These are phyloP conservation scores for Lachnum nothofagi DNA, from an alignment of 2,329 filamentous ascomycete genomes.

Conservation along the genomic window DNA sequence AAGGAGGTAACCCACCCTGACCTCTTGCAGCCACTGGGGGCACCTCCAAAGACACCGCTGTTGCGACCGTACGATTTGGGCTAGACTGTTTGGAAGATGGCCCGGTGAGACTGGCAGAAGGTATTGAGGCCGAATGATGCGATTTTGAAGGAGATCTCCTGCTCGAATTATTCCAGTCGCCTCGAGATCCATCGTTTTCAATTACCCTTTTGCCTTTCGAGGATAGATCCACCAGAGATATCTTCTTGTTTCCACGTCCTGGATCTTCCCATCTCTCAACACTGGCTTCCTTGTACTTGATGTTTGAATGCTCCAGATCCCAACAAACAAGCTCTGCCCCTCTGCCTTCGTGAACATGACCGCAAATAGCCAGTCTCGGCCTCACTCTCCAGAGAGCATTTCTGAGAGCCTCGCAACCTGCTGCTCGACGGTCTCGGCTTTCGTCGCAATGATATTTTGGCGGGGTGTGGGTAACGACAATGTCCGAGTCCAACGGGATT, in stretches of 20 bases:
- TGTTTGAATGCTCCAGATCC: slow-evolving; percentile 41
- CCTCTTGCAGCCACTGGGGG: slow-evolving; percentile 31
- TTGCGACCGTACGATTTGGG: slow-evolving; percentile 1
- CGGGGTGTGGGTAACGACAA: slow-evolving; percentile 69
- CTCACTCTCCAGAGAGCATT: slow-evolving; percentile 54
- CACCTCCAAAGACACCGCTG: slow-evolving; percentile 11
- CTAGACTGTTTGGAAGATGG: background rate
- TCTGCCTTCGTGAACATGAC: slow-evolving; percentile 66
- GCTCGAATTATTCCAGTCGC: slow-evolving; percentile 1
- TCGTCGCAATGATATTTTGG: slow-evolving; percentile 56
- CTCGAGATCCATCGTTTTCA: slow-evolving; percentile 41
- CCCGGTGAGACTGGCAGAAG: background rate
- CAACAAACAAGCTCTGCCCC: slow-evolving; percentile 60
- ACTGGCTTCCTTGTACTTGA: slow-evolving; percentile 41
- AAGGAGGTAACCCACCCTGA: slow-evolving; percentile 39
- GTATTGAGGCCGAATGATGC: background rate
- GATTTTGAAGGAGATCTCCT: background rate
- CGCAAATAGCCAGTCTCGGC: slow-evolving; percentile 62
- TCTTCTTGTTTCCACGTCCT: slow-evolving; percentile 50
- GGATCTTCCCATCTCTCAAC: slow-evolving; percentile 55
- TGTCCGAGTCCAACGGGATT: slow-evolving; percentile 57
- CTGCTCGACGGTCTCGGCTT: slow-evolving; percentile 34
- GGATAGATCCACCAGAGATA: slow-evolving; percentile 59
- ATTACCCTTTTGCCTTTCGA: slow-evolving; percentile 38
- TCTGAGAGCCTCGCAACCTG: slow-evolving; percentile 58